A percentile compares a stretch with the other conserved stretches of the same genome.
phyloP scores from a whole-genome alignment of 257 asterid genomes.

The Apocynum venetum region DNA sequence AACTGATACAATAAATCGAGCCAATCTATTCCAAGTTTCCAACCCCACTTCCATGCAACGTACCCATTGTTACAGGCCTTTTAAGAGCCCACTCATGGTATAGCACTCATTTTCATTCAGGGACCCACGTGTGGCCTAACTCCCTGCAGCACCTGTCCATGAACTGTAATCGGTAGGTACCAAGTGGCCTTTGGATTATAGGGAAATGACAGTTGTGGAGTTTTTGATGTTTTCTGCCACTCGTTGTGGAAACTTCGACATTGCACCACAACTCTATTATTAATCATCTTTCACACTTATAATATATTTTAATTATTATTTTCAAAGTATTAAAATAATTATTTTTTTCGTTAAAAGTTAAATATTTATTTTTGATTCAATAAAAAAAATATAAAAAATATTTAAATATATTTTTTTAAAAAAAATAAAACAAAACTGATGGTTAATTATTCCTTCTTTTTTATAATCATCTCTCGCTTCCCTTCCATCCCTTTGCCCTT shows the following conservation, averaged over 20 bases:
- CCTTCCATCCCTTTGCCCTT: no score
- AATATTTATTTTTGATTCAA: no score
- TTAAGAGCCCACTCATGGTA: neutral
- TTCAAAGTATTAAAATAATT: no score
- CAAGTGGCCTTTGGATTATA: slow-evolving; percentile 22
- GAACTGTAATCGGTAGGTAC: neutral
- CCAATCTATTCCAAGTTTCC: neutral
- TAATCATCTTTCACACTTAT: no score
- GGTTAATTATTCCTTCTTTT: no score
- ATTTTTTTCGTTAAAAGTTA: no score
- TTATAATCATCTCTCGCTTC: no score
- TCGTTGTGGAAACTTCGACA: slow-evolving; percentile 1
- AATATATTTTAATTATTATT: no score
- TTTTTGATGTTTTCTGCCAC: neutral
- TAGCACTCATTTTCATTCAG: neutral
- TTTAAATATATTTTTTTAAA: no score
- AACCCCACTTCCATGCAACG: slow-evolving; percentile 3
- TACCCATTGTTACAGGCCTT: neutral
- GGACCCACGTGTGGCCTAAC: slow-evolving; percentile 25
- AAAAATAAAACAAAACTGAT: no score
- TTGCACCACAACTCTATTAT: slow-evolving; percentile 9
- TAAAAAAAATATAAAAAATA: no score
- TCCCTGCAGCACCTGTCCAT: neutral
- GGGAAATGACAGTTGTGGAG: no score
- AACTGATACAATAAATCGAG: neutral